Percentiles rank a stretch among this genome's conserved stretches.
Conservation (phyloP, 1,284 basidiomycete species). For the Trametes hirsuta region DNA sequence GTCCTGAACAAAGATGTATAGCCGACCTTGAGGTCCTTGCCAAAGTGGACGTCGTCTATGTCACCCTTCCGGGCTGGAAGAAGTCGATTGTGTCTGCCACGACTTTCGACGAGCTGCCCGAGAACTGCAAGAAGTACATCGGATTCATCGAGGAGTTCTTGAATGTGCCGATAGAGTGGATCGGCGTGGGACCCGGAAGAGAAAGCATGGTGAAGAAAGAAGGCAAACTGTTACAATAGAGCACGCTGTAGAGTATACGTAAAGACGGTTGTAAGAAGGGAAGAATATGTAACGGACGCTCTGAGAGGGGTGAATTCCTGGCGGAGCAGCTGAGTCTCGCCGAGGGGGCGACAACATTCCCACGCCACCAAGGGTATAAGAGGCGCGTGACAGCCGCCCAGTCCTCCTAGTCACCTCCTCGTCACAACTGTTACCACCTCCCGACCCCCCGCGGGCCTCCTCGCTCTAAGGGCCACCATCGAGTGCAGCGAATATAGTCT, state of each 20-base stretch:
- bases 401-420: conserved; percentile 42
- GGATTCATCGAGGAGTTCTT: conserved; percentile 86
- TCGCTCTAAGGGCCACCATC: conserved; percentile 28
- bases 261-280: conserved; percentile 7
- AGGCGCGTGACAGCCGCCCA: conserved; percentile 38
- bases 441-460: conserved; percentile 12
- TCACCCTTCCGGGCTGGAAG: conserved; percentile 93
- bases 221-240: conserved; percentile 23
- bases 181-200: conserved; percentile 86
- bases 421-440: conserved; percentile 43
- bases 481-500: conserved; percentile 26
- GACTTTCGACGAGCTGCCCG: conserved; percentile 82
- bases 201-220: conserved; percentile 72
- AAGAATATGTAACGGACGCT: background rate
- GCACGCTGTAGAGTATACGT: conserved; percentile 13
- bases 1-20: conserved; percentile 28
- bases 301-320: background rate
- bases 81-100: conserved; percentile 70
- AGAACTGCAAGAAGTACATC: conserved; percentile 87
- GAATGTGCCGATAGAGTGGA: conserved; percentile 86
- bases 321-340: conserved; percentile 6
- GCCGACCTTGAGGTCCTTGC: conserved; percentile 87
- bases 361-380: conserved; percentile 34
- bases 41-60: conserved; percentile 87
- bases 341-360: conserved; percentile 16